phyloP scores from a whole-genome alignment of 495 filamentous ascomycete genomes.

The Tuber indicum region DNA sequence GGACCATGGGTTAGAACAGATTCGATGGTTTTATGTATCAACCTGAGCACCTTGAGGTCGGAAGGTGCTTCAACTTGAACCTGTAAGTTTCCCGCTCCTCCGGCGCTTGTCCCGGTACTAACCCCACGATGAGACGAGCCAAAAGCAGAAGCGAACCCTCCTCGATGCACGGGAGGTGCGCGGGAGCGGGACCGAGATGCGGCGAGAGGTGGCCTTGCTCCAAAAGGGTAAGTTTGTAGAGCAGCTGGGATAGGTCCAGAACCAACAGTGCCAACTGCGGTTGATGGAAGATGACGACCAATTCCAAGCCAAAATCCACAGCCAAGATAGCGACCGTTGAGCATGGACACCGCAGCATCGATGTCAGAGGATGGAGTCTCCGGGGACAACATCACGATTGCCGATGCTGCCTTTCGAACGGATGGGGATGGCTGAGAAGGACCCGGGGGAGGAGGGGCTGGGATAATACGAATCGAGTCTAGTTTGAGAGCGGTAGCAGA shows the following conservation, averaged over 20 bases:
- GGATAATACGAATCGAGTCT: constrained; percentile 71
- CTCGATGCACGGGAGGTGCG: constrained; percentile 54
- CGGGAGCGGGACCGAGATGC: constrained; percentile 44
- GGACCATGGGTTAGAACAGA: constrained; percentile 67
- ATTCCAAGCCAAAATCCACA: constrained; percentile 77
- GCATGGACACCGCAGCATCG: constrained; percentile 64
- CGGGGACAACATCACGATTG: constrained; percentile 76
- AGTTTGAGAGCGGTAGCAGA: constrained; percentile 59
- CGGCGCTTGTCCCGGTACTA: constrained; percentile 42
- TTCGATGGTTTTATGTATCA: constrained; percentile 87
- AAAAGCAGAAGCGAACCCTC: constrained; percentile 65
- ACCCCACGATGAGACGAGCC: constrained; percentile 42
- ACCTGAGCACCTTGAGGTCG: constrained; percentile 68
- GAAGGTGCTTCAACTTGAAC: constrained; percentile 69
- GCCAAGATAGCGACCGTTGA: constrained; percentile 84
- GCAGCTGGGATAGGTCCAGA: constrained; percentile 16
- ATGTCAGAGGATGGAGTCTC: constrained; percentile 83
- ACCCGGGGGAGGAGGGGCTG: constrained; percentile 49
- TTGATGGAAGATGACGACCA: constrained; percentile 77
- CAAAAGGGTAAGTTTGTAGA: constrained; percentile 65
- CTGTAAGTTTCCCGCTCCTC: constrained; percentile 44
- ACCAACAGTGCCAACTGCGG: constrained; percentile 53
- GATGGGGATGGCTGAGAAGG: constrained; percentile 44
- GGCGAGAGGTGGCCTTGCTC: constrained; percentile 60
- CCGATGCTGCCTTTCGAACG: constrained; percentile 70